Evolutionary conservation across 305 asterid species (phyloP).

Genomic region (Fraxinus greggii): DNA sequence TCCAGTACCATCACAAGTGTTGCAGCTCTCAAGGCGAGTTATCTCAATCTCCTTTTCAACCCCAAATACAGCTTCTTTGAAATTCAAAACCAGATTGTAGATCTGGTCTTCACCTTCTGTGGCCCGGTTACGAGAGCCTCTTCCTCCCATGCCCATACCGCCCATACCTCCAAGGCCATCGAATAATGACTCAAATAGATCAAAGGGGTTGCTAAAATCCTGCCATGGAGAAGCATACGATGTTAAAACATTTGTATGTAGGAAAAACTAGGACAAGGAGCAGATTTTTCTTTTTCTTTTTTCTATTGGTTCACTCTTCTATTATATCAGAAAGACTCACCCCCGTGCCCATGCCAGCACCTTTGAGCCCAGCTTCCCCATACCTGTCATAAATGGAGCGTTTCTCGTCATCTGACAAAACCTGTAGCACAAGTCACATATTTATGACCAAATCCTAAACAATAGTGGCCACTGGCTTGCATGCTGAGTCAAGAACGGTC

Average conservation of each 20-base stretch:
- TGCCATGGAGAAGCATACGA: constrained; percentile 27
- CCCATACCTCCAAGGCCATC: constrained; percentile 94
- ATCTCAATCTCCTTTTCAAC: constrained; percentile 94
- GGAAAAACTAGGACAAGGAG: constrained; percentile 6
- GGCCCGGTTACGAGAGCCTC: constrained; percentile 71
- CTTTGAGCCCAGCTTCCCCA: constrained; percentile 98
- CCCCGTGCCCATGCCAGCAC: constrained; percentile 87
- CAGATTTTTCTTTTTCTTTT: neutral
- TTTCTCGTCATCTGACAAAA: constrained; percentile 89
- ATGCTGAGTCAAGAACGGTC: constrained; percentile 3
- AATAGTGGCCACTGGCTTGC: neutral
- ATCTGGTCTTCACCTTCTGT: constrained; percentile 93
- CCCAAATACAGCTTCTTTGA: constrained; percentile 92
- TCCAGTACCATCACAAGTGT: constrained; percentile 86
- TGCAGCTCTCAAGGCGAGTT: constrained; percentile 79
- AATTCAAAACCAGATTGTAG: constrained; percentile 67
- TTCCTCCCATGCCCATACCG: constrained; percentile 78
- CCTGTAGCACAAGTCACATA: constrained; percentile 46
- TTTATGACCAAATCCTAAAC: constrained; percentile 8
- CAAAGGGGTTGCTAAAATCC: constrained; percentile 98
- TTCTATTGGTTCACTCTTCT: neutral
- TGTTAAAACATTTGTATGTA: constrained; percentile 16
- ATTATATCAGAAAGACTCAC: constrained; percentile 49
- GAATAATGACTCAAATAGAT: constrained; percentile 78
- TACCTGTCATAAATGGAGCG: constrained; percentile 89